Evolutionary conservation across 257 asterid species (phyloP).

Genomic region (Ligustrum vulgare): DNA sequence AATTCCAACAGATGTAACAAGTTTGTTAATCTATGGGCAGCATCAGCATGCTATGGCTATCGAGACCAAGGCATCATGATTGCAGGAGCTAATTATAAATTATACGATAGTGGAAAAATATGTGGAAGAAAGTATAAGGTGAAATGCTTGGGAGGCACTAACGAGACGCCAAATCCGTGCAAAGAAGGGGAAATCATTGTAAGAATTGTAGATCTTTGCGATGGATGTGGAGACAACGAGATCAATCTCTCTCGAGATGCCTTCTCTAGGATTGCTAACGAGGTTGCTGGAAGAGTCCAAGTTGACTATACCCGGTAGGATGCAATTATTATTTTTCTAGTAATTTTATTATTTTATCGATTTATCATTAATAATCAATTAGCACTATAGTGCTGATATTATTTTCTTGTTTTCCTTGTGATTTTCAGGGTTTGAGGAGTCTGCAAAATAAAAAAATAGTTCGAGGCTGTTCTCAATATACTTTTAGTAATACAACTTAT

Average conservation of each 20-base stretch:
- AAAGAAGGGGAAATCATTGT: slow-evolving; percentile 33
- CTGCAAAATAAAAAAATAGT: no score
- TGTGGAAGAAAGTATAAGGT: slow-evolving; percentile 39
- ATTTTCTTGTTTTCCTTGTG: background rate
- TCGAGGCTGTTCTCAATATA: background rate
- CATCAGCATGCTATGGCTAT: slow-evolving; percentile 52
- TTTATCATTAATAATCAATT: background rate
- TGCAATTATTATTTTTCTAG: no score
- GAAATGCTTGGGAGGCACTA: slow-evolving; percentile 42
- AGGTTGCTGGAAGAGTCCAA: slow-evolving; percentile 36
- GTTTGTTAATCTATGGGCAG: slow-evolving; percentile 20
- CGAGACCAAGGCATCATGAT: slow-evolving; percentile 34
- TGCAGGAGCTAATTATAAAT: slow-evolving; percentile 38
- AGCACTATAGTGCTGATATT: background rate
- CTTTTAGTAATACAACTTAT: background rate
- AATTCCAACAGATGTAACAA: background rate
- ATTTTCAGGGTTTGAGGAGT: slow-evolving; percentile 11
- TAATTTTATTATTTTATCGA: background rate
- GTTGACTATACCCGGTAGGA: slow-evolving; percentile 38
- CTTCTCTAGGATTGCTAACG: slow-evolving; percentile 43
- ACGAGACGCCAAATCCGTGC: slow-evolving; percentile 41
- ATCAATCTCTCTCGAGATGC: slow-evolving; percentile 54
- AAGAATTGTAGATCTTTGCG: background rate
- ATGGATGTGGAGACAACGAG: slow-evolving; percentile 22
- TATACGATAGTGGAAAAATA: slow-evolving; percentile 35